A percentile compares a stretch with the other conserved stretches of the same genome.
Evolutionary conservation across 2,329 filamentous ascomycete genomes (phyloP).

Genomic region (Hypoxylon sp.): DNA sequence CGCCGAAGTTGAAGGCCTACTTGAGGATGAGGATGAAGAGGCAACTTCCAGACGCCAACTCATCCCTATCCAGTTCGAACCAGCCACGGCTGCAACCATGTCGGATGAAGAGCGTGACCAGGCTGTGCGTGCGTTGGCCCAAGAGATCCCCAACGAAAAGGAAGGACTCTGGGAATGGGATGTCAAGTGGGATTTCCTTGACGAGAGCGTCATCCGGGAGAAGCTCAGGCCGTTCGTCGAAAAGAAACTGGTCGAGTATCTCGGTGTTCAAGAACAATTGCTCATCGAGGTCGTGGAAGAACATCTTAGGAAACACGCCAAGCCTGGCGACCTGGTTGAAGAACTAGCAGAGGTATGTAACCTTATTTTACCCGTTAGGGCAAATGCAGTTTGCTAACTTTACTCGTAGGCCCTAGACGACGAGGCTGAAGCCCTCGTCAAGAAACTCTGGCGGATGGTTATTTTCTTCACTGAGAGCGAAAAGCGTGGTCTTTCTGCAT

Average conservation of each 20-base stretch:
- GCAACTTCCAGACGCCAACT: slow-evolving; percentile 78
- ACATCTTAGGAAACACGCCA: slow-evolving; percentile 80
- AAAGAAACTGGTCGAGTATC: slow-evolving; percentile 97
- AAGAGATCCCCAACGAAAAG: slow-evolving; percentile 89
- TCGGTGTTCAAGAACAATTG: slow-evolving; percentile 96
- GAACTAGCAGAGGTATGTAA: slow-evolving; percentile 84
- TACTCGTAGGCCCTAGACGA: slow-evolving; percentile 82
- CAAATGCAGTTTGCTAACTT: slow-evolving; percentile 47
- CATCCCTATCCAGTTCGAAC: slow-evolving; percentile 85
- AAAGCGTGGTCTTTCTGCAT: slow-evolving; percentile 85
- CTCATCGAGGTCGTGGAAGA: slow-evolving; percentile 93
- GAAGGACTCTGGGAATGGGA: slow-evolving; percentile 92
- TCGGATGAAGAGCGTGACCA: slow-evolving; percentile 89
- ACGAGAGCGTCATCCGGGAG: slow-evolving; percentile 82
- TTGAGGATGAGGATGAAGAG: slow-evolving; percentile 94
- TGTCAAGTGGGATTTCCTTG: slow-evolving; percentile 92
- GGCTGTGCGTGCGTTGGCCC: slow-evolving; percentile 83
- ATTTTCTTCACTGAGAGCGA: slow-evolving; percentile 98
- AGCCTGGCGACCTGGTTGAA: slow-evolving; percentile 83
- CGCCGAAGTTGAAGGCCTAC: slow-evolving; percentile 91
- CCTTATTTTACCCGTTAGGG: slow-evolving; percentile 7
- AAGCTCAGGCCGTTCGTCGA: slow-evolving; percentile 95
- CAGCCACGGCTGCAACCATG: slow-evolving; percentile 74
- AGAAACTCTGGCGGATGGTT: slow-evolving; percentile 98
- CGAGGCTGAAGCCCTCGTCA: slow-evolving; percentile 91